Base-by-base conservation (phyloP, 108 stramenopile genomes). In the Pseudonitzschia multiseries region DNA sequence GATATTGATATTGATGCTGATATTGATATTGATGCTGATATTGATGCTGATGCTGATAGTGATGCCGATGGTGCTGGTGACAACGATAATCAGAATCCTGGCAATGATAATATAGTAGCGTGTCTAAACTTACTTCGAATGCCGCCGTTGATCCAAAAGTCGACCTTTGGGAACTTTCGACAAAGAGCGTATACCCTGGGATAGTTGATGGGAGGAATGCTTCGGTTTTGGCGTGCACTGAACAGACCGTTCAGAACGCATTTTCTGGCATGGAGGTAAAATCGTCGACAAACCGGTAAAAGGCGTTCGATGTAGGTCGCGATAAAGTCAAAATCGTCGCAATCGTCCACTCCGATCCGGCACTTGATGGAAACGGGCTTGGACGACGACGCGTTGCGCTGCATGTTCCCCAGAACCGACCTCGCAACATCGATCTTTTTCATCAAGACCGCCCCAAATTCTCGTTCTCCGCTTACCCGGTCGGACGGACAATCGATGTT, bases 81-180 rank as follows among this genome's bases (percentile, higher is more conserved):
- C 36, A 6, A 6, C 54, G 24, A 56, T 2, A 2, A 10, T 20
- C 22, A 21, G 5, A 26, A 56, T 48, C 42, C 42, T 42, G 42
- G 10, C 42, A 6, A 10, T 9, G 10, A 42, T 42, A 9, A 42
- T 42, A 10, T 9, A 42, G 6, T 9, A 9, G 42, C 10, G 8
- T 6, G 6, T 9, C 46, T 48, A 10, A 24, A 56, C 54, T 56
- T 26, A 56, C 68, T 75, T 31, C 65, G 74, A 26, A 92, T 88
- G 10, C 91, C 91, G 44, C 89, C 91, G 78, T 92, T 92, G 67
- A 92, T 72, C 69, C 77, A 73, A 74, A 92, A 89, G 27, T 88
- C 76, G 56, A 87, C 89, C 21, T 88, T 75, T 24, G 89, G 89
- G 79, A 92, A 92, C 21, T 65, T 61, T 33, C 75, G 40, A 67